Conservation (phyloP, 306 rosid genomes). For the Glycine latifolia region DNA sequence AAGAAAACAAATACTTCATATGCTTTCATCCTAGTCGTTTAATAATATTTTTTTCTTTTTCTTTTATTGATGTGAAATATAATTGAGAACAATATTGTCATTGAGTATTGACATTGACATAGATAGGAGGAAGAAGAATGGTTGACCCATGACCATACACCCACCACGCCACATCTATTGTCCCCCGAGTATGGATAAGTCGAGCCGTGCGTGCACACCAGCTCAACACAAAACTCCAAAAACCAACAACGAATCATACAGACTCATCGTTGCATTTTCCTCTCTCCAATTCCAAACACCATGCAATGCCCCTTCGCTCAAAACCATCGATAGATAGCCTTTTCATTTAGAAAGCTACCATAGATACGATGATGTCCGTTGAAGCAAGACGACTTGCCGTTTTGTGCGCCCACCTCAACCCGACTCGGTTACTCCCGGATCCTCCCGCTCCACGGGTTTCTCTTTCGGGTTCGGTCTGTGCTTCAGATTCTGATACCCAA, state of each 20-base stretch:
- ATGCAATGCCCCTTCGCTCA: neutral
- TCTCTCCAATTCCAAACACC: neutral
- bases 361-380: slow-evolving; percentile 26
- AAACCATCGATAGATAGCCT: no score
- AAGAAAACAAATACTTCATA: no score
- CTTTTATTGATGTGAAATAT: no score
- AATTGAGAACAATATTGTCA: no score
- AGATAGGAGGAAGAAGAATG: neutral
- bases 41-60: no score
- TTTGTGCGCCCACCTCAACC: slow-evolving; percentile 69
- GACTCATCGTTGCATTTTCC: neutral
- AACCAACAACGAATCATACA: no score
- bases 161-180: neutral
- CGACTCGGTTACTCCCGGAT: slow-evolving; percentile 42
- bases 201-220: neutral
- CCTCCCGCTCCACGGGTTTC: neutral
- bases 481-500: slow-evolving; percentile 39
- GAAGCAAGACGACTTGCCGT: slow-evolving; percentile 72
- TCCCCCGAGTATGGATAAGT: neutral
- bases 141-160: neutral
- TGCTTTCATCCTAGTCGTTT: no score
- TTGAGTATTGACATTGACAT: no score
- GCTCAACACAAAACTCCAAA: neutral
- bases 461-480: slow-evolving; percentile 45
- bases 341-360: neutral